phyloP scores from a whole-genome alignment of 2,329 filamentous ascomycete genomes.

The Amphichorda felina region DNA sequence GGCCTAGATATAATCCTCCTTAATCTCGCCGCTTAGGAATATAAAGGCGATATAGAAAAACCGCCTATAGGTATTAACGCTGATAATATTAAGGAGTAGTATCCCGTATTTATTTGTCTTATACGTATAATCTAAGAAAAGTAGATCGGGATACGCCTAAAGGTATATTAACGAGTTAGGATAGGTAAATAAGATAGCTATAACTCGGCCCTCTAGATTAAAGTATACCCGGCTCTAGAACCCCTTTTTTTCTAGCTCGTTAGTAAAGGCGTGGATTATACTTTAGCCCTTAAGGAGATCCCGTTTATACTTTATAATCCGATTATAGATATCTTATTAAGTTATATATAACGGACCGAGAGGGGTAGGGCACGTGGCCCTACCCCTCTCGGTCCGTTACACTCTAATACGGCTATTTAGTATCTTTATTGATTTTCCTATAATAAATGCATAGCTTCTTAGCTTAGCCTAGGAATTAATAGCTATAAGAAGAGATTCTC shows the following conservation, averaged over 20 bases:
- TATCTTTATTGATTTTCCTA: conserved; percentile 6
- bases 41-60: conserved; percentile 11
- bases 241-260: conserved; percentile 8
- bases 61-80: conserved; percentile 8
- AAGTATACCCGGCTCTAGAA: conserved; percentile 9
- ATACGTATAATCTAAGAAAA: conserved; percentile 11
- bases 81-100: conserved; percentile 10
- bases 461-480: conserved; percentile 6
- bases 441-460: conserved; percentile 7
- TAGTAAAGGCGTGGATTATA: conserved; percentile 9
- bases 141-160: conserved; percentile 7
- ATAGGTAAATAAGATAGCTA: conserved; percentile 11
- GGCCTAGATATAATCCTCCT: conserved; percentile 9
- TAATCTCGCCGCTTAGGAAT: conserved; percentile 8
- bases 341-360: conserved; percentile 4
- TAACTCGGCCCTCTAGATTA: conserved; percentile 6
- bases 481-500: conserved; percentile 3
- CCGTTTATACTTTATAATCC: conserved; percentile 6
- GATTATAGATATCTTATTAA: conserved; percentile 10
- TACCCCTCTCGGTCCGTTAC: conserved; percentile 4
- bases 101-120: conserved; percentile 11
- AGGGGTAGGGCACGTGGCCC: no score
- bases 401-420: conserved; percentile 5
- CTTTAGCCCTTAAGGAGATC: conserved; percentile 8
- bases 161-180: conserved; percentile 10